A percentile compares a stretch with the other conserved stretches of the same genome.
These are phyloP conservation scores for Smallanthus sonchifolius DNA, from an alignment of 129 eudicot species.

Conservation along the genomic window DNA sequence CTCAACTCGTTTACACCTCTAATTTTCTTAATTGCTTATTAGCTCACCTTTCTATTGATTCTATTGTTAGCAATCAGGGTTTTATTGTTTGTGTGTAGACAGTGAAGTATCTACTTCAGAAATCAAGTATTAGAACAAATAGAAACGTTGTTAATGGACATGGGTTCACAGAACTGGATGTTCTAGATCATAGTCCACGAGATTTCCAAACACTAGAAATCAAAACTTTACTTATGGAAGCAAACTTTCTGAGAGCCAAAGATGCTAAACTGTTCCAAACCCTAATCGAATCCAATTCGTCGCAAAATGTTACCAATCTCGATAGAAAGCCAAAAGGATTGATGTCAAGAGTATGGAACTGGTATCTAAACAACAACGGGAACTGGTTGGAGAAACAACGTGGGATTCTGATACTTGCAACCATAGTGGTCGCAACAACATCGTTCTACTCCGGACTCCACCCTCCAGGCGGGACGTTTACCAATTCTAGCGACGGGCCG, in stretches of 20 bases:
- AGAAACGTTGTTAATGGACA: slow-evolving; percentile 4
- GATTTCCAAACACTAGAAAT: not conserved
- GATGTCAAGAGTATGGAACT: slow-evolving; percentile 15
- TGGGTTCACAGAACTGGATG: slow-evolving; percentile 21
- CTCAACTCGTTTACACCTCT: no score
- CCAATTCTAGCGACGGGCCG: slow-evolving; percentile 6
- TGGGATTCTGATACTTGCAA: slow-evolving; percentile 16
- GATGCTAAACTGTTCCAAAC: not conserved
- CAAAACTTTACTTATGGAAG: slow-evolving; percentile 13
- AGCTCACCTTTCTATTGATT: not conserved
- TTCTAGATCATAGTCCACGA: slow-evolving; percentile 12
- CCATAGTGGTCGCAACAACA: slow-evolving; percentile 11
- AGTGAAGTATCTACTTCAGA: slow-evolving; percentile 3
- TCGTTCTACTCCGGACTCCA: slow-evolving; percentile 20
- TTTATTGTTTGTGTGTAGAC: slow-evolving; percentile 6
- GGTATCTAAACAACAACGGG: slow-evolving; percentile 5
- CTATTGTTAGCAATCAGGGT: not conserved
- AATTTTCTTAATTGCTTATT: no score
- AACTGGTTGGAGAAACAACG: slow-evolving; percentile 39
- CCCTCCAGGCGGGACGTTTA: slow-evolving; percentile 33
- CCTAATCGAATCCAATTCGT: not conserved
- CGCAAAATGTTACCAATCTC: not conserved
- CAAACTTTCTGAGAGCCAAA: slow-evolving; percentile 2
- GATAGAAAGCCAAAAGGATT: not conserved
- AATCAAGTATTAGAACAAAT: not conserved